phyloP scores from a whole-genome alignment of 2,329 filamentous ascomycete genomes.

The Herpotrichia juniperi region DNA sequence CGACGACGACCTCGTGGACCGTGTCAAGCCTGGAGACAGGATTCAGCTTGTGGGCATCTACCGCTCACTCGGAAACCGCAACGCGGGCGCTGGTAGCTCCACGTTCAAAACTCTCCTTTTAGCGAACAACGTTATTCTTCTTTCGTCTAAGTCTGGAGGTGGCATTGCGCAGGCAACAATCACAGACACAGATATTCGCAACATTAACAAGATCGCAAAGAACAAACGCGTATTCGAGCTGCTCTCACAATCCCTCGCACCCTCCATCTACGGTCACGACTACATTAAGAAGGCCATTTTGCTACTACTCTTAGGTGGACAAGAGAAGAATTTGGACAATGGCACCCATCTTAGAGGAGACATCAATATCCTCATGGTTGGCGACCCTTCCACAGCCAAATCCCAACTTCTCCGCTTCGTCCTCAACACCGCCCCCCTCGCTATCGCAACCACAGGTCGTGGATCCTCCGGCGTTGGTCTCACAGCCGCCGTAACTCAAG shows the following conservation, averaged over 20 bases:
- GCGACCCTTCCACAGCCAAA: conserved; percentile 97
- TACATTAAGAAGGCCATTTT: conserved; percentile 98
- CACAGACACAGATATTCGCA: conserved; percentile 95
- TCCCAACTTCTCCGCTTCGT: conserved; percentile 98
- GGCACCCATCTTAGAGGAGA: conserved; percentile 97
- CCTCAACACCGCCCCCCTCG: conserved; percentile 92
- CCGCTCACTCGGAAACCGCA: conserved; percentile 91
- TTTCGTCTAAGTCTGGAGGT: conserved; percentile 95
- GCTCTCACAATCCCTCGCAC: conserved; percentile 90
- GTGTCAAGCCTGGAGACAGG: conserved; percentile 91
- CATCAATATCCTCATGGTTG: conserved; percentile 99
- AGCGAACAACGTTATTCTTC: conserved; percentile 91
- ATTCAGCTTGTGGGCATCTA: conserved; percentile 98
- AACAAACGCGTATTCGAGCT: conserved; percentile 92
- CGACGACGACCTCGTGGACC: conserved; percentile 95
- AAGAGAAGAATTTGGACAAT: conserved; percentile 98
- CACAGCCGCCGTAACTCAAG: conserved; percentile 92
- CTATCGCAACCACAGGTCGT: conserved; percentile 95
- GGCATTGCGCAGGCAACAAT: conserved; percentile 91
- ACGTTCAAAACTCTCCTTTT: conserved; percentile 94
- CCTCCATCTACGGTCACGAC: conserved; percentile 95
- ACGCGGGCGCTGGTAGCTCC: conserved; percentile 86
- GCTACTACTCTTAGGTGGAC: conserved; percentile 90
- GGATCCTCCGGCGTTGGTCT: conserved; percentile 97
- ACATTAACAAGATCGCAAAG: conserved; percentile 97